Base-by-base conservation (phyloP, 2,329 filamentous ascomycete genomes). In the Pyrenochaeta sp. region DNA sequence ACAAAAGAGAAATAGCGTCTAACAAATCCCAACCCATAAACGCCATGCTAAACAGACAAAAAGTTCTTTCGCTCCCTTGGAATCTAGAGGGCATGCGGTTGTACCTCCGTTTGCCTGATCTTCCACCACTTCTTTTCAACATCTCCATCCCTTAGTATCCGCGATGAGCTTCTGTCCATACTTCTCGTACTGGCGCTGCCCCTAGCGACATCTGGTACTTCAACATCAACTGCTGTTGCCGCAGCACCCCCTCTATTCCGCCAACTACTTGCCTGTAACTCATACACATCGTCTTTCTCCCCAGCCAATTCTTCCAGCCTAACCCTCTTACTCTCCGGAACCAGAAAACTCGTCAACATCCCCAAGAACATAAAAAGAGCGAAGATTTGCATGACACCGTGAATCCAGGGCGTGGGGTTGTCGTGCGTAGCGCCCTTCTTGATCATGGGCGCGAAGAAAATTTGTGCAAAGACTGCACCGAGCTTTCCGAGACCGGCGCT, bases 341-440 rank as follows among this genome's bases (percentile, higher is more conserved):
- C 87, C n/a, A 94, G 77, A 3, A 92, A 78, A 1, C 87, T 87
- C 2, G 86, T 85, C 41, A 91, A 75, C 41, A 85, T 83, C 31
- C 91, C 91, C 45, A 84, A 82, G 5, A 93, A 80, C 90, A 92
- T 93, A 79, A 94, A 92, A 9, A 91, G 80, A 0, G 89, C 89
- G 73, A 91, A 92, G 32, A 92, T 89, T 71, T 91, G 83, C 79
- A 94, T 87, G 32, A 93, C 83, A 51, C 89, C 86, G 72, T 90
- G 83, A 48, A 93, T 81, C 83, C 88, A 90, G 1, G 88, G 89
- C 1, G 75, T 80, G 0, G 83, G 82, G 17, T 79, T 76, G 14
- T 78, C 73, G 7, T 78, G 76, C 0, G 79, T 75, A 0, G 83
- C 78, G 21, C 86, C 88, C 29, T 83, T 82, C 15, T 82, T 83